Evolutionary conservation across 2,329 filamentous ascomycete species (phyloP).

Genomic region (Penicillium verrucosum): DNA sequence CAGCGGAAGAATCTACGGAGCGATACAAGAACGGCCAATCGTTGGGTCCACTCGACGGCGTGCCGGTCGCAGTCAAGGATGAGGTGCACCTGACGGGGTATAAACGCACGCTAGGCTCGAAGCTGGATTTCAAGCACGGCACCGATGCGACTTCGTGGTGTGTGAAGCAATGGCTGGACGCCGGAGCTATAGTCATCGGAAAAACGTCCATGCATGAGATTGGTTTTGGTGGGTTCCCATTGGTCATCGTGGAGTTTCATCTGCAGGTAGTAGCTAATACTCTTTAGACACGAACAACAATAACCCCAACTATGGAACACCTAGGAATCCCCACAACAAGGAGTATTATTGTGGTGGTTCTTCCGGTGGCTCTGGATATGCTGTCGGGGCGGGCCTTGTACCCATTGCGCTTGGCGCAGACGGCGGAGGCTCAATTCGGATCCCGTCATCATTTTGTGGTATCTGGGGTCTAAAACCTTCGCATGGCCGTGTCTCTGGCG

Average conservation of each 20-base stretch:
- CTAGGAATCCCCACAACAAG: slow-evolving; percentile 72
- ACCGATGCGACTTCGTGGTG: slow-evolving; percentile 64
- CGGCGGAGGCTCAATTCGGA: slow-evolving; percentile 70
- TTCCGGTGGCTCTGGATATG: slow-evolving; percentile 72
- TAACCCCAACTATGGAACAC: slow-evolving; percentile 71
- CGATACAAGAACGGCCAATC: slow-evolving; percentile 66
- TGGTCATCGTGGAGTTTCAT: background rate
- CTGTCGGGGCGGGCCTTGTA: slow-evolving; percentile 66
- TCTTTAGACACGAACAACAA: slow-evolving; percentile 71
- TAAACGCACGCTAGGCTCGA: slow-evolving; percentile 63
- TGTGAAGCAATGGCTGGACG: slow-evolving; percentile 66
- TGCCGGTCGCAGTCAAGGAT: slow-evolving; percentile 81
- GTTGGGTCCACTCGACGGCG: slow-evolving; percentile 70
- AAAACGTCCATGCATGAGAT: slow-evolving; percentile 80
- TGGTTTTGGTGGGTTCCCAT: slow-evolving; percentile 56
- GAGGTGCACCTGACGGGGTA: slow-evolving; percentile 72
- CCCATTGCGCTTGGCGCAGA: slow-evolving; percentile 72
- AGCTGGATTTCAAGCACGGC: slow-evolving; percentile 53
- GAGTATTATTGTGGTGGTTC: slow-evolving; percentile 78
- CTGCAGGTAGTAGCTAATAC: slow-evolving; percentile 1
- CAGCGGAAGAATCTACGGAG: slow-evolving; percentile 69
- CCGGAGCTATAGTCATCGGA: slow-evolving; percentile 70
- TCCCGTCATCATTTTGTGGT: slow-evolving; percentile 73
- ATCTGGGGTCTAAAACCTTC: slow-evolving; percentile 78
- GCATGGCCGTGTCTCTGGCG: slow-evolving; percentile 63